These are phyloP conservation scores for Auriscalpium vulgare DNA, from an alignment of 768 basidiomycete genomes.

Conservation along the genomic window DNA sequence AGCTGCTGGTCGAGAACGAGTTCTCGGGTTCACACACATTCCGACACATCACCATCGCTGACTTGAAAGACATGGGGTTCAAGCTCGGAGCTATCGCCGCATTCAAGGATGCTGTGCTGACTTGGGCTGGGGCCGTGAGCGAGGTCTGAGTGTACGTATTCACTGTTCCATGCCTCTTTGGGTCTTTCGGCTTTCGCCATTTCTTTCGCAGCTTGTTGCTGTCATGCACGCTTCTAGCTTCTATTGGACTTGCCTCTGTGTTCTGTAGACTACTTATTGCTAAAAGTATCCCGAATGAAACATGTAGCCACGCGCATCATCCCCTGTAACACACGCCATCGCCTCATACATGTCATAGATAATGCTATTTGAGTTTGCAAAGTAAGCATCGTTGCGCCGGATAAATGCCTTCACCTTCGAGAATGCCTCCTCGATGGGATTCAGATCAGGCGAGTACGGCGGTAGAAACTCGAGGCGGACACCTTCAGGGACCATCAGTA, in stretches of 20 bases:
- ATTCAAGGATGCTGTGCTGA: not conserved
- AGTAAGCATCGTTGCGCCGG: constrained; percentile 13
- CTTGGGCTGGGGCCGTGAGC: not conserved
- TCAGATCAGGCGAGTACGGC: constrained; percentile 33
- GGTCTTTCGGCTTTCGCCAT: not conserved
- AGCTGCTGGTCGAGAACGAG: not conserved
- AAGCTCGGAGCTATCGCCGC: not conserved
- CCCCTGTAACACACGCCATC: constrained; percentile 20
- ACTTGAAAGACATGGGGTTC: not conserved
- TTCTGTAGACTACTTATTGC: constrained; percentile 3
- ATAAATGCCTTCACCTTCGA: constrained; percentile 27
- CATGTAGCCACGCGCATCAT: constrained; percentile 25
- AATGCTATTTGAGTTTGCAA: constrained; percentile 11
- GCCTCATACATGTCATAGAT: constrained; percentile 21
- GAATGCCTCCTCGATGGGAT: constrained; percentile 34
- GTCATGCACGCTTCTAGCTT: no score
- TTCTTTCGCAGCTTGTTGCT: not conserved
- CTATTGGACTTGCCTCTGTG: not conserved
- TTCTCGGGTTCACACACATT: not conserved
- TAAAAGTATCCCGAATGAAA: constrained; percentile 24
- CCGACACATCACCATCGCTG: not conserved
- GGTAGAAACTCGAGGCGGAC: constrained; percentile 25
- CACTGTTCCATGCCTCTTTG: not conserved
- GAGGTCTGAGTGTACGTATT: not conserved
- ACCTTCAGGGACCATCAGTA: constrained; percentile 9